Conservation (phyloP, 192 early-diverging fungal genomes). For the Linnemannia elongata region DNA sequence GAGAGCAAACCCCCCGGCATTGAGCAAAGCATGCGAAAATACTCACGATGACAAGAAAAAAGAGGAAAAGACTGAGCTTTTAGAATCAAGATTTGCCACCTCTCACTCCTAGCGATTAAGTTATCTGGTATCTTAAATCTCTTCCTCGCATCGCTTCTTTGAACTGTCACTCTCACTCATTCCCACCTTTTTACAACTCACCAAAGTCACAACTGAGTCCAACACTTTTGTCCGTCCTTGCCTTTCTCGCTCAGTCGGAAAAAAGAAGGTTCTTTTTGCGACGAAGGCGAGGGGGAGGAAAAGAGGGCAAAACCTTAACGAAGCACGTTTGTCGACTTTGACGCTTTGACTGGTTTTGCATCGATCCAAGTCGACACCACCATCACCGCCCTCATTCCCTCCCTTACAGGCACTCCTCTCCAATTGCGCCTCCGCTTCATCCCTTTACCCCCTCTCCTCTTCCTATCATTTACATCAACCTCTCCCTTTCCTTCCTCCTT, state of each 20-base stretch:
- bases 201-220: not conserved
- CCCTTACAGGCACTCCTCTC: not conserved
- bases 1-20: not conserved
- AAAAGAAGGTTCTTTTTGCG: not conserved
- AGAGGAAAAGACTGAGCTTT: not conserved
- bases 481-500: not conserved
- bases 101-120: not conserved
- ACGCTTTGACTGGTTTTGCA: not conserved
- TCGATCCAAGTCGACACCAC: not conserved
- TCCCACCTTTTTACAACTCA: not conserved
- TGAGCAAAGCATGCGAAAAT: not conserved
- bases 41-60: not conserved
- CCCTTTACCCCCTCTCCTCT: not conserved
- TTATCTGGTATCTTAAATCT: not conserved
- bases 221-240: not conserved
- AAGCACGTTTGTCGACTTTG: not conserved
- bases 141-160: not conserved
- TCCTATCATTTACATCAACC: not conserved
- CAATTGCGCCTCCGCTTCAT: not conserved
- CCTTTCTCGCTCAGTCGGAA: not conserved
- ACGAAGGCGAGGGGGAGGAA: not conserved
- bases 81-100: too few species aligned
- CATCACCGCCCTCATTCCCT: not conserved
- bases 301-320: not conserved
- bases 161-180: not conserved